A percentile compares a stretch with the other conserved stretches of the same genome.
Conservation (phyloP, 441 rosid genomes). For the Kokia cookei region DNA sequence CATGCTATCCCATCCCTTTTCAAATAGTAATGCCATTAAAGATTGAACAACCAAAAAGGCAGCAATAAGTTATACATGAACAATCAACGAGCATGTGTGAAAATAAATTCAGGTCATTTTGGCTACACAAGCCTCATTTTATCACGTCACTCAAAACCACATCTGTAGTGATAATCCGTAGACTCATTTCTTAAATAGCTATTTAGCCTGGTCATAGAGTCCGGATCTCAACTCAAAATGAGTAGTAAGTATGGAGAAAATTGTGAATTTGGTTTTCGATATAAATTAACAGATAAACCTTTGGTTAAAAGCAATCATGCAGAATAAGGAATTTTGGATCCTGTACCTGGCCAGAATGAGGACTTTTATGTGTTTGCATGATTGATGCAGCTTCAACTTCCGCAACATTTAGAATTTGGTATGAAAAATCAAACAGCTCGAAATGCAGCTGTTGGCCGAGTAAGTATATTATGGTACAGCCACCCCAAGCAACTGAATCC, state of each 20-base stretch:
- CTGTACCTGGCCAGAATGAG: constrained; percentile 65
- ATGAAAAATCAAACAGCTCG: constrained; percentile 93
- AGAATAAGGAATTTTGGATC: not conserved
- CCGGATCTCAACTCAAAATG: not conserved
- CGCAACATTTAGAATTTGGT: constrained; percentile 95
- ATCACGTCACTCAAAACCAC: not conserved
- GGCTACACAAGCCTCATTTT: not conserved
- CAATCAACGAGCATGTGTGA: not conserved
- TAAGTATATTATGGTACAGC: constrained; percentile 92
- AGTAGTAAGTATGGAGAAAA: not conserved
- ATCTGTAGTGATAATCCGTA: not conserved
- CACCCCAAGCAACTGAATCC: constrained; percentile 98
- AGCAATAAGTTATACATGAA: not conserved
- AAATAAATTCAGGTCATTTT: not conserved
- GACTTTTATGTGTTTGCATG: constrained; percentile 48
- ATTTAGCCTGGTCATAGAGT: not conserved
- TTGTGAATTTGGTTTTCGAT: not conserved
- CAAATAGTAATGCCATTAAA: not conserved
- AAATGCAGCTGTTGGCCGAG: constrained; percentile 99
- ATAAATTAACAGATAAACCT: not conserved
- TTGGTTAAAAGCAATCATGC: not conserved
- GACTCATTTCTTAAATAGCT: not conserved
- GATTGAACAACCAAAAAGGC: not conserved
- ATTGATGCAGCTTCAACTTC: constrained; percentile 85
- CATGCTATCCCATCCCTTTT: constrained; percentile 89